A percentile compares a stretch with the other conserved stretches of the same genome.
phyloP scores from a whole-genome alignment of 2,329 filamentous ascomycete species.

The Stagonosporopsis rhizophila region DNA sequence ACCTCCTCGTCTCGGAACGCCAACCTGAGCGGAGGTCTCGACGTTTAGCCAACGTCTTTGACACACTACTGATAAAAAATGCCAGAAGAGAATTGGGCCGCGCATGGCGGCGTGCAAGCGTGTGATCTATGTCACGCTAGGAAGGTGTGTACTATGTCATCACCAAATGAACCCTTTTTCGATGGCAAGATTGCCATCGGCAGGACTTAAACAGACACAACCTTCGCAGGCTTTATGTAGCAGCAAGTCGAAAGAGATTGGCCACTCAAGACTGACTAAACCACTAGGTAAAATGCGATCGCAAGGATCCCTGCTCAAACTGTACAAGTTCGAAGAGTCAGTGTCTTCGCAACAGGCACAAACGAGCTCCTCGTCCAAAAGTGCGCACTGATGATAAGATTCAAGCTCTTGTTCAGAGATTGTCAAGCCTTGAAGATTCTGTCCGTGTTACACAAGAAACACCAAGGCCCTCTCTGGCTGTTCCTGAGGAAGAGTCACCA shows the following conservation, averaged over 20 bases:
- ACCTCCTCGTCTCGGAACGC: conserved; percentile 6
- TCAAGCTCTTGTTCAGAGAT: conserved; percentile 36
- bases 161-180: too few species aligned
- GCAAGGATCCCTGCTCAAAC: conserved; percentile 43
- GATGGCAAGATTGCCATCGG: neutral
- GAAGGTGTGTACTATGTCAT: conserved; percentile 24
- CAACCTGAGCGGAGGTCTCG: conserved; percentile 6
- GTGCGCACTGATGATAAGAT: conserved; percentile 42
- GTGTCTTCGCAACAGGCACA: conserved; percentile 44
- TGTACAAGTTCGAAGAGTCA: conserved; percentile 35
- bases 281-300: conserved; percentile 45
- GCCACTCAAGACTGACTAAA: conserved; percentile 1
- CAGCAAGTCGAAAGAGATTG: neutral
- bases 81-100: conserved; percentile 43
- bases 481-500: conserved; percentile 3
- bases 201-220: neutral
- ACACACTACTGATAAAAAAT: conserved; percentile 20
- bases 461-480: conserved; percentile 1
- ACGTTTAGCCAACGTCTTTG: conserved; percentile 1
- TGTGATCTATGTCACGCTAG: conserved; percentile 42
- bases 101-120: conserved; percentile 41
- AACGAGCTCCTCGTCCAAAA: conserved; percentile 35
- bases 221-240: neutral
- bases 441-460: conserved; percentile 25
- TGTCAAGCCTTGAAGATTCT: conserved; percentile 37